Base-by-base conservation (phyloP, 2,329 filamentous ascomycete genomes). In the Penicillium frequentans region DNA sequence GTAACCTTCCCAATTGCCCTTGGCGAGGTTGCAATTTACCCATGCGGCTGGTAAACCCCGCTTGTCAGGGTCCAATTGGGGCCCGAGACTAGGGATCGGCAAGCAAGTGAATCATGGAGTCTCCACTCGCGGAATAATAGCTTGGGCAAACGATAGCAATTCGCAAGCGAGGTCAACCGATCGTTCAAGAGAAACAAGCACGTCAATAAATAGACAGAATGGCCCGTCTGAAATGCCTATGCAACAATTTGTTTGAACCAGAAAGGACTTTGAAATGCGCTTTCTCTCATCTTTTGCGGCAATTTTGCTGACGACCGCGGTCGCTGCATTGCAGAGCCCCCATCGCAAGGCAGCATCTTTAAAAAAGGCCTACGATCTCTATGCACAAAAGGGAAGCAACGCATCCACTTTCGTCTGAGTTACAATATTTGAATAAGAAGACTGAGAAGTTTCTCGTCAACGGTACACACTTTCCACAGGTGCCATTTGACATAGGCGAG, bases 401-500 rank as follows among this genome's bases (percentile, higher is more conserved):
- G 5, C 39, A 6, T 2, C 11, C 45, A 33, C n/a, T 8, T 11
- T 33, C 43, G 13, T 29, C 43, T 5, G 52, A 59, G 9, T 52
- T 56, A 19, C 51, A 55, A 21, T 65, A 58, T 39, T 37, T 62
- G 37, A 66, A 53, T 19, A 39, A 66, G 8, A 43, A 54, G 14
- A 63, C 60, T 0, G 43, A 65, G 35, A 47, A 81, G 61, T 90
- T 87, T 65, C 79, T 78, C 2, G 86, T 91, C 49, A 81, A 90
- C 63, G 87, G 88, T 1, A 81, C 79, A 2, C 78, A 72, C 0
- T 84, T 91, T 49, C 89, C 88, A 0, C 85, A 89, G 11, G 85
- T 91, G 0, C 69, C 82, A 26, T 91, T 90, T 59, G 87, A 91
- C 60, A 78, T 89, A 53, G 81, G 81, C 37, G 76, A 78, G 63